These are phyloP conservation scores for Rhizoctonia solani DNA, from an alignment of 1,284 basidiomycete species.

Conservation along the genomic window DNA sequence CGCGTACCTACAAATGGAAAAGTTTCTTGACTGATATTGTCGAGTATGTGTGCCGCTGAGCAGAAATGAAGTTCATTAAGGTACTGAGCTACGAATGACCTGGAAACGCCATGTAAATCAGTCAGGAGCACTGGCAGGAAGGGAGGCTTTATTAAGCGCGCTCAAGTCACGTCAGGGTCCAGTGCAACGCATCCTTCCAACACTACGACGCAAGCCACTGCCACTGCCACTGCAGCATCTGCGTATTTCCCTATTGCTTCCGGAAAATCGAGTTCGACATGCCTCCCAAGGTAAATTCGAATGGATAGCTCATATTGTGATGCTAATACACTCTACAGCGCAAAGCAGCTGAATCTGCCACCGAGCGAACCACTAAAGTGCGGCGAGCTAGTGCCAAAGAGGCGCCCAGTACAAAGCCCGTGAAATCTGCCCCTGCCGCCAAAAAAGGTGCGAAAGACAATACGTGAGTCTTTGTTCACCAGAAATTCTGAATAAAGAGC, in stretches of 20 bases:
- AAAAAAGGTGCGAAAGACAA: constrained; percentile 32
- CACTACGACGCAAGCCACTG: constrained; percentile 22
- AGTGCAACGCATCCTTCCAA: constrained; percentile 2
- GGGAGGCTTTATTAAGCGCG: too few species aligned
- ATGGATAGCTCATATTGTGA: neutral
- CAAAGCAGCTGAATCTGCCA: constrained; percentile 22
- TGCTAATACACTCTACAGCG: constrained; percentile 9
- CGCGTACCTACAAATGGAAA: too few species aligned
- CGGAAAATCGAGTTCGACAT: neutral
- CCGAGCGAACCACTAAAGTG: constrained; percentile 30
- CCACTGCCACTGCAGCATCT: neutral
- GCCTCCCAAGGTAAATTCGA: constrained; percentile 18
- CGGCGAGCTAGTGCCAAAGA: constrained; percentile 30
- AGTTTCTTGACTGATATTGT: too few species aligned
- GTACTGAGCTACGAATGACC: too few species aligned
- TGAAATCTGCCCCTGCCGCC: neutral
- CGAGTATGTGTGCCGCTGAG: too few species aligned
- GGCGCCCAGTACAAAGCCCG: constrained; percentile 14
- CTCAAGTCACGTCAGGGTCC: constrained; percentile 32
- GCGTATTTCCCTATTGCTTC: neutral
- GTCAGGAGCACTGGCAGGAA: too few species aligned
- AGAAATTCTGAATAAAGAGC: neutral
- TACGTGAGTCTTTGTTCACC: constrained; percentile 10
- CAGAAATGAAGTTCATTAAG: too few species aligned
- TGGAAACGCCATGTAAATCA: too few species aligned